Evolutionary conservation across 306 rosid species (phyloP).

Genomic region (Cicer arietinum): DNA sequence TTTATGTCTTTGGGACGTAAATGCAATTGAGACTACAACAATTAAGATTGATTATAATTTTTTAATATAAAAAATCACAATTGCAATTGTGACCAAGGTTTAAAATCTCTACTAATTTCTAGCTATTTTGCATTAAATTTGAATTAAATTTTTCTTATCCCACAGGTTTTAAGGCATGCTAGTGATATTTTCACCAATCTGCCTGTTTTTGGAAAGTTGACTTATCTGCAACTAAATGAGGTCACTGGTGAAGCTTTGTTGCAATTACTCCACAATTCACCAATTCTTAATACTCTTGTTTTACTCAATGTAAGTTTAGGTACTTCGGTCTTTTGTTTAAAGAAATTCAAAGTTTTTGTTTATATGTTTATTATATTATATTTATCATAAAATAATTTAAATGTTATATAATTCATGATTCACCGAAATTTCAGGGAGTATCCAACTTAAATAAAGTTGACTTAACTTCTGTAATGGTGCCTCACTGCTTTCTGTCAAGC

Average conservation of each 20-base stretch:
- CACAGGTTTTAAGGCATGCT: conserved; percentile 39
- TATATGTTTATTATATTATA: neutral
- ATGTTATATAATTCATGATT: neutral
- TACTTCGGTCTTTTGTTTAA: neutral
- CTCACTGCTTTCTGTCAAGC: conserved; percentile 46
- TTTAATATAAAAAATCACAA: too few relatives aligned
- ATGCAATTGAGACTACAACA: too few relatives aligned
- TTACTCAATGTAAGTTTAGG: conserved; percentile 52
- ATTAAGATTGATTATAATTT: too few relatives aligned
- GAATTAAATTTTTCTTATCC: neutral
- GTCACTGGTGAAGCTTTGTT: conserved; percentile 48
- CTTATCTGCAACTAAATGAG: conserved; percentile 49
- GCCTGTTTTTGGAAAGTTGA: conserved; percentile 44
- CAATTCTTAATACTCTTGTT: conserved; percentile 44
- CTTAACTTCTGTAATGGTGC: conserved; percentile 37
- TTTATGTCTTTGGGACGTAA: too few relatives aligned
- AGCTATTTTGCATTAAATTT: neutral
- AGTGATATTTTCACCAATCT: conserved; percentile 33
- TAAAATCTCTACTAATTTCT: too few relatives aligned
- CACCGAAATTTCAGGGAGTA: conserved; percentile 47
- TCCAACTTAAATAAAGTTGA: conserved; percentile 42
- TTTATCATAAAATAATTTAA: neutral
- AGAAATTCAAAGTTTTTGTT: conserved; percentile 10
- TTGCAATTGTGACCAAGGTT: too few relatives aligned
- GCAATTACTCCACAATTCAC: conserved; percentile 48